Percentiles rank a stretch among this genome's conserved stretches.
phyloP scores from a whole-genome alignment of 441 rosid species.

The Pelargonium australe region DNA sequence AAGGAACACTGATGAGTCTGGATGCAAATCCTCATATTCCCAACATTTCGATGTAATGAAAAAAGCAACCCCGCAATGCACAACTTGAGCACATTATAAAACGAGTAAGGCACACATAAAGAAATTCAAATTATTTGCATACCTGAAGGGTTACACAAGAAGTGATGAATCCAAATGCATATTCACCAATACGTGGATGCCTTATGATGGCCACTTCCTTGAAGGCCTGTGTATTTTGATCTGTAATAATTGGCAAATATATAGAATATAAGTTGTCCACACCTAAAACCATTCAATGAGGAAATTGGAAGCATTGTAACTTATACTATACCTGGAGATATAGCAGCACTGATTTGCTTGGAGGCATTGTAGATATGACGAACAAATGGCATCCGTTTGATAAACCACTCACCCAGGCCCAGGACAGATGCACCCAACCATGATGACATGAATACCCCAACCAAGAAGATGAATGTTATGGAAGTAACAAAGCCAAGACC shows the following conservation, averaged over 20 bases:
- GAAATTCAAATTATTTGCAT: not conserved
- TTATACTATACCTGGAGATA: constrained; percentile 42
- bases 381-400: constrained; percentile 65
- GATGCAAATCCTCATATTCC: not conserved
- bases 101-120: not conserved
- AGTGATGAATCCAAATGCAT: constrained; percentile 66
- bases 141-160: constrained; percentile 21
- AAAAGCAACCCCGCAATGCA: not conserved
- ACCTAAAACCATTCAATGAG: not conserved
- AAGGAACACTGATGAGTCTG: no score
- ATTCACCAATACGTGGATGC: constrained; percentile 63
- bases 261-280: not conserved
- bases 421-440: constrained; percentile 72
- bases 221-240: constrained; percentile 60
- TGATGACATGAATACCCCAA: constrained; percentile 62
- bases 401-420: constrained; percentile 61
- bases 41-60: not conserved
- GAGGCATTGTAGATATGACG: constrained; percentile 68
- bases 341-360: constrained; percentile 64
- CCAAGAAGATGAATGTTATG: constrained; percentile 54
- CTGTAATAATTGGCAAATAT: constrained; percentile 25
- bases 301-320: not conserved
- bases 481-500: constrained; percentile 68
- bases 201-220: constrained; percentile 67
- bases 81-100: not conserved